These are phyloP conservation scores for Aschersonia sp. DNA, from an alignment of 2,329 filamentous ascomycete genomes.

Conservation along the genomic window DNA sequence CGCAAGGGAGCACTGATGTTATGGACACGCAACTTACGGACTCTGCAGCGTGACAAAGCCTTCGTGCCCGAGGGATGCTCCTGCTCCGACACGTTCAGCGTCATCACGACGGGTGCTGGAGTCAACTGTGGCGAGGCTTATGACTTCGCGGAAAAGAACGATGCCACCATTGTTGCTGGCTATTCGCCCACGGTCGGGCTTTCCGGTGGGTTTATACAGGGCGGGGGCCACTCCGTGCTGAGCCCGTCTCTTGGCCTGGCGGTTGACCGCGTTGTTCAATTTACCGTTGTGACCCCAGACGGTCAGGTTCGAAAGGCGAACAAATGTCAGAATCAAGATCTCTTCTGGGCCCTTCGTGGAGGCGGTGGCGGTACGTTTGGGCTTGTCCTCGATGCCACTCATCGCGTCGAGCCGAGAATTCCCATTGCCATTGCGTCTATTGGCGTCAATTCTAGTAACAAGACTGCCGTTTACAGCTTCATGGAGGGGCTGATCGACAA, in stretches of 20 bases:
- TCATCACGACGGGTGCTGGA: slow-evolving; percentile 3
- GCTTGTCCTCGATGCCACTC: slow-evolving; percentile 24
- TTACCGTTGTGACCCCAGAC: slow-evolving; percentile 25
- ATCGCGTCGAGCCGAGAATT: slow-evolving; percentile 1
- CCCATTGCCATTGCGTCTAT: slow-evolving; percentile 2
- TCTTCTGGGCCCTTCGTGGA: slow-evolving; percentile 35
- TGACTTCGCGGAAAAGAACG: slow-evolving; percentile 2
- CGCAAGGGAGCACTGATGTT: slow-evolving; percentile 2
- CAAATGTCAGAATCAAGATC: slow-evolving; percentile 24
- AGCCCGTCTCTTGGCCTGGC: slow-evolving; percentile 24
- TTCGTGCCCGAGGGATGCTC: slow-evolving; percentile 3
- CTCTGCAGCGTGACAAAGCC: neutral
- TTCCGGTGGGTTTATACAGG: slow-evolving; percentile 15
- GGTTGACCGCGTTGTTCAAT: slow-evolving; percentile 18
- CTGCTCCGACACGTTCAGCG: neutral
- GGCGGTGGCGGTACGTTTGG: slow-evolving; percentile 28
- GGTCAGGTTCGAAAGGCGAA: slow-evolving; percentile 25
- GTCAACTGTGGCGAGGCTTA: slow-evolving; percentile 5
- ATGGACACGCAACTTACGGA: slow-evolving; percentile 3
- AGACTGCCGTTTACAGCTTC: slow-evolving; percentile 2
- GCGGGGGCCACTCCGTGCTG: slow-evolving; percentile 34
- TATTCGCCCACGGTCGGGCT: slow-evolving; percentile 11
- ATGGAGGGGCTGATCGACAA: slow-evolving; percentile 6
- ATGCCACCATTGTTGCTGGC: slow-evolving; percentile 2
- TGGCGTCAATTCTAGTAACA: neutral